These are phyloP conservation scores for Dionaea muscipula DNA, from an alignment of 179 eudicot species.

Conservation along the genomic window DNA sequence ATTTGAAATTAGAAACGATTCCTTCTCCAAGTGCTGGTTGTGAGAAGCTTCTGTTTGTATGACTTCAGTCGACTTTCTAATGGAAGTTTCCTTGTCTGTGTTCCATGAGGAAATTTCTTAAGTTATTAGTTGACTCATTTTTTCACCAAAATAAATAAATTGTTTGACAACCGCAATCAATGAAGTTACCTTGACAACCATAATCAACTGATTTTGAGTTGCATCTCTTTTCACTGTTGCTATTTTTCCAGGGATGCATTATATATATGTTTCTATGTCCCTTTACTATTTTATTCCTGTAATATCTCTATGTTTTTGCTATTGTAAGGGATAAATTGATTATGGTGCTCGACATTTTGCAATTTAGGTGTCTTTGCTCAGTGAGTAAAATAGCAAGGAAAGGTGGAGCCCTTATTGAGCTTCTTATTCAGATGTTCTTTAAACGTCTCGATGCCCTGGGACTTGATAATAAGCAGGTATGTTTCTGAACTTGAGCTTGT, in stretches of 20 bases:
- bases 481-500: too few species aligned
- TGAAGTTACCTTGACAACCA: too few species aligned
- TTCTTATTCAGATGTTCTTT: constrained; percentile 65
- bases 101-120: too few species aligned
- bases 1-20: too few species aligned
- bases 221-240: too few species aligned
- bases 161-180: neutral
- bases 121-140: neutral
- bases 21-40: neutral
- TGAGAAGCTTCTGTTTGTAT: neutral
- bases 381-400: constrained; percentile 66
- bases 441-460: constrained; percentile 70
- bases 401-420: constrained; percentile 53
- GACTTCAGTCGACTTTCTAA: neutral
- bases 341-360: constrained; percentile 6
- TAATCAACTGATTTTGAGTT: too few species aligned
- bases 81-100: neutral
- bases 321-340: too few species aligned
- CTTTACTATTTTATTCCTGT: too few species aligned
- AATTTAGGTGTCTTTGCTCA: constrained; percentile 72
- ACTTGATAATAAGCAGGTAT: constrained; percentile 15
- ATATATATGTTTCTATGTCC: too few species aligned
- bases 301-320: too few species aligned
- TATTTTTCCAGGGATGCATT: too few species aligned
- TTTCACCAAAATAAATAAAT: neutral